Conservation (phyloP, 2,329 filamentous ascomycete species). For the Colletotrichum brevisporum region DNA sequence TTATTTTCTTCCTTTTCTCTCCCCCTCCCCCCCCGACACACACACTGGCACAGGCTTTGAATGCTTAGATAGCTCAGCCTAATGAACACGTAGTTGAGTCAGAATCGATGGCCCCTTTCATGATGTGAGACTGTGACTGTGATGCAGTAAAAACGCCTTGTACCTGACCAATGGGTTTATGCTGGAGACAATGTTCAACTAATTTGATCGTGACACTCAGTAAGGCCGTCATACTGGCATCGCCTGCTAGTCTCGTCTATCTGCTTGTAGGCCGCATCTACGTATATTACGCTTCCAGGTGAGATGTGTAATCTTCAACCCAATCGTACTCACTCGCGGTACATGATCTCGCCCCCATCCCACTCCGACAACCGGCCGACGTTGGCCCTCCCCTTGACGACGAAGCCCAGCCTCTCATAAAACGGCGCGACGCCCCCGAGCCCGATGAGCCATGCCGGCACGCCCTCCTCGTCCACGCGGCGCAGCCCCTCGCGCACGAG, state of each 20-base stretch:
- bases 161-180: not conserved
- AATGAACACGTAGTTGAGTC: slow-evolving; percentile 36
- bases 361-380: slow-evolving; percentile 52
- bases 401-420: slow-evolving; percentile 52
- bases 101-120: not conserved
- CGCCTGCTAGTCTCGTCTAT: not conserved
- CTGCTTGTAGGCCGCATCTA: not conserved
- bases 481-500: slow-evolving; percentile 50
- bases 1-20: slow-evolving; percentile 10
- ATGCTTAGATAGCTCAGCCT: slow-evolving; percentile 43
- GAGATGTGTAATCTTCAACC: no score
- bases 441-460: slow-evolving; percentile 51
- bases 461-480: slow-evolving; percentile 47
- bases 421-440: slow-evolving; percentile 49
- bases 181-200: not conserved
- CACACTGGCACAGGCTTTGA: slow-evolving; percentile 32
- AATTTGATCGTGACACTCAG: no score
- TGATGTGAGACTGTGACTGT: not conserved
- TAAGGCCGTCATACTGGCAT: no score
- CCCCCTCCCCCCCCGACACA: not conserved
- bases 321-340: slow-evolving; percentile 47
- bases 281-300: no score
- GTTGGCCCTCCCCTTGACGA: slow-evolving; percentile 52
- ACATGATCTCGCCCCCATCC: slow-evolving; percentile 55
- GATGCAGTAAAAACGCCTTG: not conserved